phyloP scores from a whole-genome alignment of 2,329 filamentous ascomycete species.

The Thielaviopsis euricoi region DNA sequence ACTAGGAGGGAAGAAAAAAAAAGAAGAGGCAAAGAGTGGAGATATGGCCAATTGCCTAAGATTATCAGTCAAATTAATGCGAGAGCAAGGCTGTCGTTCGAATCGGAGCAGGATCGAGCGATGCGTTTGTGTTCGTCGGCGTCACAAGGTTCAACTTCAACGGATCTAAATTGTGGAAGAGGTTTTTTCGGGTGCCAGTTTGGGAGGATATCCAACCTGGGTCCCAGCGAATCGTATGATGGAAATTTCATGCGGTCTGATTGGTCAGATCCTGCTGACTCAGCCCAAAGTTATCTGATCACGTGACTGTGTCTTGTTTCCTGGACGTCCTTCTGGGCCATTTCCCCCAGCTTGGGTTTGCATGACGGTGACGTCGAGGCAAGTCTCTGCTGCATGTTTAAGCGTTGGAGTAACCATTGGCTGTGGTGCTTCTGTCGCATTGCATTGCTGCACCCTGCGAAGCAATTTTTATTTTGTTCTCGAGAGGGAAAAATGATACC shows the following conservation, averaged over 20 bases:
- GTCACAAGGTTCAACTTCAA: background rate
- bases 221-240: conserved; percentile 10
- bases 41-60: conserved; percentile 5
- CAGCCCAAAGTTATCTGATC: conserved; percentile 1
- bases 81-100: background rate
- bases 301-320: conserved; percentile 6
- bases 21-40: conserved; percentile 6
- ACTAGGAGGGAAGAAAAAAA: conserved; percentile 1
- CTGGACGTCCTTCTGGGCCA: background rate
- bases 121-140: background rate
- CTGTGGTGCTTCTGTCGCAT: background rate
- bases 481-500: background rate
- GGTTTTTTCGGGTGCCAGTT: conserved; percentile 5
- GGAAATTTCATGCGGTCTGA: conserved; percentile 8
- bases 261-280: conserved; percentile 7
- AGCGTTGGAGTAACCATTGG: background rate
- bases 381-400: background rate
- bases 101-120: background rate
- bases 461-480: background rate
- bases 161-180: conserved; percentile 4
- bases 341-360: background rate
- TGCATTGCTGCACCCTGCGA: background rate
- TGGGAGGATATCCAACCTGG: background rate
- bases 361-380: background rate
- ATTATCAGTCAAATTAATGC: background rate